phyloP scores from a whole-genome alignment of 2,329 filamentous ascomycete species.

The Ophidiomyces ophidiicola region DNA sequence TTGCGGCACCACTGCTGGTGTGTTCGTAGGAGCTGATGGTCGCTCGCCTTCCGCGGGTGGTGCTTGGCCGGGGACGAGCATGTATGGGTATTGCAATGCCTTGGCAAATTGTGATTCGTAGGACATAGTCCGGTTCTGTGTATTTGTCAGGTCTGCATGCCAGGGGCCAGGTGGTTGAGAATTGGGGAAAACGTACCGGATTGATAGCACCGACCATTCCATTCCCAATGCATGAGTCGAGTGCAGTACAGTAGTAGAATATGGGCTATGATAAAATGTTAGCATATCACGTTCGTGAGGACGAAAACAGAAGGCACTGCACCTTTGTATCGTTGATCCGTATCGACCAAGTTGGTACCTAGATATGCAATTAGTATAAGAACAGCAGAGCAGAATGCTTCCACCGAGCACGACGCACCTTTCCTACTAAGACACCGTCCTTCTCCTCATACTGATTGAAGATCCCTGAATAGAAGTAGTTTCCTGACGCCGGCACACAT shows the following conservation, averaged over 20 bases:
- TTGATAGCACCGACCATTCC: slow-evolving; percentile 71
- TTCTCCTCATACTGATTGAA: slow-evolving; percentile 39
- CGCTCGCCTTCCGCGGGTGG: slow-evolving; percentile 39
- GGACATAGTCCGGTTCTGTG: slow-evolving; percentile 37
- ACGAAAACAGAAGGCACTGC: slow-evolving; percentile 5
- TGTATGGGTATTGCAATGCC: slow-evolving; percentile 39
- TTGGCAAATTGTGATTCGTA: slow-evolving; percentile 38
- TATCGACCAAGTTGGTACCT: slow-evolving; percentile 31
- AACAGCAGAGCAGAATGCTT: slow-evolving; percentile 45
- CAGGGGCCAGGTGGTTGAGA: neutral
- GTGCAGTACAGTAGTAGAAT: slow-evolving; percentile 59
- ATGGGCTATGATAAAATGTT: slow-evolving; percentile 34
- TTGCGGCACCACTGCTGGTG: slow-evolving; percentile 11
- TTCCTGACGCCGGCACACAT: slow-evolving; percentile 44
- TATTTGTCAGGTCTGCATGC: no score
- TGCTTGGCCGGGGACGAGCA: slow-evolving; percentile 45
- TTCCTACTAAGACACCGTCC: slow-evolving; percentile 30
- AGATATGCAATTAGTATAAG: slow-evolving; percentile 29
- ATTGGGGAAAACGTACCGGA: slow-evolving; percentile 35
- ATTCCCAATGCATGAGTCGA: slow-evolving; percentile 50
- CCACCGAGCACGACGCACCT: slow-evolving; percentile 16
- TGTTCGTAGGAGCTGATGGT: slow-evolving; percentile 10
- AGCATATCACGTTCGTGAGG: no score
- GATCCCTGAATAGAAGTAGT: slow-evolving; percentile 23
- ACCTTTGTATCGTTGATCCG: slow-evolving; percentile 47